Evolutionary conservation across 148 eudicot species (phyloP).

Genomic region (Pouteria glomerata): DNA sequence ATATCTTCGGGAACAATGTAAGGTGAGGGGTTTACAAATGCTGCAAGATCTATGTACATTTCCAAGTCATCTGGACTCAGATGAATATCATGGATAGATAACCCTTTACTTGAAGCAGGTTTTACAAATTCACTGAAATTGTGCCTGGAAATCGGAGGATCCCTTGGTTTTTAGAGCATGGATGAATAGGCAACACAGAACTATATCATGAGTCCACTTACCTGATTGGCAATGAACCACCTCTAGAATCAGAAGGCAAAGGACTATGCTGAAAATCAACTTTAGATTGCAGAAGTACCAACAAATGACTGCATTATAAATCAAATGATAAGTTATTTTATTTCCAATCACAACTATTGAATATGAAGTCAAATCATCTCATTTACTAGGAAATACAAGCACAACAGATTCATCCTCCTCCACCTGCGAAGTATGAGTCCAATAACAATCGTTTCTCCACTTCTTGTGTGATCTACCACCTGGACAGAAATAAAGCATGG

Average conservation of each 20-base stretch:
- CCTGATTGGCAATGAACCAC: conserved; percentile 82
- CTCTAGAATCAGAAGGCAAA: conserved; percentile 70
- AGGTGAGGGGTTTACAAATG: conserved; percentile 87
- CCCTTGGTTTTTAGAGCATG: neutral
- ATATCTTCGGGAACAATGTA: conserved; percentile 94
- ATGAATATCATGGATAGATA: conserved; percentile 70
- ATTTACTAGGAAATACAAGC: neutral
- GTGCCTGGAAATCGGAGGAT: conserved; percentile 56
- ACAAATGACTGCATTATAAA: conserved; percentile 65
- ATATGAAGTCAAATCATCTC: neutral
- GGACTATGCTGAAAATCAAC: conserved; percentile 97
- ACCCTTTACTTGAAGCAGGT: conserved; percentile 89
- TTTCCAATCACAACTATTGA: conserved; percentile 6
- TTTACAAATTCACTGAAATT: conserved; percentile 85
- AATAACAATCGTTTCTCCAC: conserved; percentile 82
- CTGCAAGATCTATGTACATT: conserved; percentile 98
- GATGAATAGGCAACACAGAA: neutral
- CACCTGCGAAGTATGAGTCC: conserved; percentile 96
- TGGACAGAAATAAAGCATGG: conserved; percentile 22
- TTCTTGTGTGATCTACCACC: conserved; percentile 90
- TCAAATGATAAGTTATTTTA: conserved; percentile 1
- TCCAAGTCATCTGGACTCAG: conserved; percentile 80
- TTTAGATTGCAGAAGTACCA: conserved; percentile 95
- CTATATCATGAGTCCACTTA: conserved; percentile 21
- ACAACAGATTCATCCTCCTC: neutral